phyloP scores from a whole-genome alignment of 352 stramenopile species.

The Phytophthora cryptogea region DNA sequence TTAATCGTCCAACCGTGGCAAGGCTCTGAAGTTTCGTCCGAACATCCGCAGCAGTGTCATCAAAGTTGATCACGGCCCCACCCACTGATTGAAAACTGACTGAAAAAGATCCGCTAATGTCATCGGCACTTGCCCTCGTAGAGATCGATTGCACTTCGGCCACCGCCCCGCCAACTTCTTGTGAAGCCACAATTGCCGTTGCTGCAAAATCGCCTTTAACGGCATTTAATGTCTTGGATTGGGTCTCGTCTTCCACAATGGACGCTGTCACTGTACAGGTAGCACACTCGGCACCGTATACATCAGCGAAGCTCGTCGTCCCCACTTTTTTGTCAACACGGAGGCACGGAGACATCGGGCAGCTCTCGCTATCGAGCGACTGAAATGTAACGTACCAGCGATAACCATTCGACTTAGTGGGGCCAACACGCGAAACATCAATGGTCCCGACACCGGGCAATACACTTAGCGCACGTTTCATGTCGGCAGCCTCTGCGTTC shows the following conservation, averaged over 20 bases:
- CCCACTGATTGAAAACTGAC: slow-evolving; percentile 71
- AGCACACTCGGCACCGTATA: slow-evolving; percentile 44
- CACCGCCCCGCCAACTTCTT: slow-evolving; percentile 62
- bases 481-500: slow-evolving; percentile 54
- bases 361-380: slow-evolving; percentile 58
- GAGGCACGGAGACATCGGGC: slow-evolving; percentile 62
- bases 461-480: slow-evolving; percentile 46
- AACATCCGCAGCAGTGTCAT: slow-evolving; percentile 75
- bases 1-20: slow-evolving; percentile 61
- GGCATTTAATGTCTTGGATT: slow-evolving; percentile 28
- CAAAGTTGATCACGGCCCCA: slow-evolving; percentile 60
- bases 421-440: slow-evolving; percentile 59
- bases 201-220: slow-evolving; percentile 49
- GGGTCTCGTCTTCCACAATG: slow-evolving; percentile 44
- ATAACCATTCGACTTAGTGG: slow-evolving; percentile 61
- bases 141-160: slow-evolving; percentile 71
- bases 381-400: slow-evolving; percentile 73
- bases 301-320: slow-evolving; percentile 36
- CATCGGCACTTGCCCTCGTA: slow-evolving; percentile 34
- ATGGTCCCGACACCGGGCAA: slow-evolving; percentile 63
- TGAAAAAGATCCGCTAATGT: slow-evolving; percentile 62
- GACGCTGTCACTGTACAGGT: slow-evolving; percentile 49
- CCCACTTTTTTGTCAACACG: slow-evolving; percentile 57
- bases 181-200: slow-evolving; percentile 48
- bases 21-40: slow-evolving; percentile 75